phyloP scores from a whole-genome alignment of 2,329 filamentous ascomycete species.

The Escovopsis weberi region DNA sequence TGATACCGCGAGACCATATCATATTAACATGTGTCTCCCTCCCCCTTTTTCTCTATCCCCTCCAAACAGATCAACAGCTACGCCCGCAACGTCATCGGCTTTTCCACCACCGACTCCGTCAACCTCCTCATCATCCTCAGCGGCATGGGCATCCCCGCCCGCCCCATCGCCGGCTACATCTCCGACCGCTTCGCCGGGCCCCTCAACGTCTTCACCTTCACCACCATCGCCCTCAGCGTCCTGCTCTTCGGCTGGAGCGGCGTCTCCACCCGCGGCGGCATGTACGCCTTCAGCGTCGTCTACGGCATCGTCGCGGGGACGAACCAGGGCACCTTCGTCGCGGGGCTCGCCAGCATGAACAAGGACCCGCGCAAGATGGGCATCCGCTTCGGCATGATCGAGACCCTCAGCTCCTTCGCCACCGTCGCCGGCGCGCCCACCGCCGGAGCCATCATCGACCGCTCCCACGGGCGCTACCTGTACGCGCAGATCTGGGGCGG shows the following conservation, averaged over 20 bases:
- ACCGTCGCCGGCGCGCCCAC: constrained; percentile 29
- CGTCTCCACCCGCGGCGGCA: constrained; percentile 24
- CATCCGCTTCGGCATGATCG: constrained; percentile 31
- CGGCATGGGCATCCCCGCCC: constrained; percentile 39
- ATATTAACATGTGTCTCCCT: background rate
- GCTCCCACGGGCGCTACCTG: constrained; percentile 22
- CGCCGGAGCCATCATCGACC: constrained; percentile 30
- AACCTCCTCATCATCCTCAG: constrained; percentile 43
- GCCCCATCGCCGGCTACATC: constrained; percentile 35
- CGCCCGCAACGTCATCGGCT: constrained; percentile 26
- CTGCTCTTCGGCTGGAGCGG: constrained; percentile 42
- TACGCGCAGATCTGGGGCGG: constrained; percentile 34
- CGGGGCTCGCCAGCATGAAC: constrained; percentile 27
- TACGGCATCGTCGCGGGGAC: constrained; percentile 30
- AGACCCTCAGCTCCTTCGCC: constrained; percentile 26
- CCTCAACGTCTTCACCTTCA: constrained; percentile 39
- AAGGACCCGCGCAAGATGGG: constrained; percentile 29
- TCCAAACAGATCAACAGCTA: constrained; percentile 27
- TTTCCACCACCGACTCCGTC: constrained; percentile 35
- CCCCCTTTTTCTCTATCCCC: background rate
- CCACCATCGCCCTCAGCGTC: constrained; percentile 28
- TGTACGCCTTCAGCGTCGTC: constrained; percentile 29
- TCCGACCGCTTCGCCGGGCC: constrained; percentile 38
- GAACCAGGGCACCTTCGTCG: constrained; percentile 26
- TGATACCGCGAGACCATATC: too few species aligned